phyloP scores from a whole-genome alignment of 2,329 filamentous ascomycete genomes.

The Colletotrichum destructivum region DNA sequence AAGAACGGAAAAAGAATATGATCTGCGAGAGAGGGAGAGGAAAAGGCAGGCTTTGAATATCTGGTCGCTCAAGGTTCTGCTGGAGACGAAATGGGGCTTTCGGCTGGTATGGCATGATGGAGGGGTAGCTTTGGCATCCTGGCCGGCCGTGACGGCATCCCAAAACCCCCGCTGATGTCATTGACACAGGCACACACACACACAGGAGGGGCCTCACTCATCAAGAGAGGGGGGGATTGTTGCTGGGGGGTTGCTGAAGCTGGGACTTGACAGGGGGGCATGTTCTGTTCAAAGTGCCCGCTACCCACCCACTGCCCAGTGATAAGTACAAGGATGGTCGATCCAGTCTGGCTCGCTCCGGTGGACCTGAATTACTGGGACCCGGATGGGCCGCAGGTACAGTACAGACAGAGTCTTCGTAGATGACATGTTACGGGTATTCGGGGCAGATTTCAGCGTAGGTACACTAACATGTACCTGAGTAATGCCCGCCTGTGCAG shows the following conservation, averaged over 20 bases:
- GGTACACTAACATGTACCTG: neutral
- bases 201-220: constrained; percentile 29
- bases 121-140: constrained; percentile 37
- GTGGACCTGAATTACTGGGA: constrained; percentile 31
- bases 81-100: constrained; percentile 6
- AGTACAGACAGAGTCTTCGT: neutral
- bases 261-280: neutral
- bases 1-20: neutral
- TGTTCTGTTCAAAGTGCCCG: no score
- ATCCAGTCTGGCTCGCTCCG: neutral
- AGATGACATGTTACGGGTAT: no score
- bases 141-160: constrained; percentile 37
- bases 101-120: constrained; percentile 28
- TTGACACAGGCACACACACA: constrained; percentile 26
- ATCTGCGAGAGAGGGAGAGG: constrained; percentile 1
- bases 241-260: neutral
- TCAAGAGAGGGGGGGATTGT: neutral
- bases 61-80: constrained; percentile 8
- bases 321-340: no score
- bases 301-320: no score
- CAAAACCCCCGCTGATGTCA: constrained; percentile 41
- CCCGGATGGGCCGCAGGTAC: constrained; percentile 35
- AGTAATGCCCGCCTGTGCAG: constrained; percentile 22
- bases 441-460: no score
- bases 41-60: constrained; percentile 25